Percentiles rank a stretch among this genome's conserved stretches.
These are phyloP conservation scores for Umbelopsis ramanniana DNA, from an alignment of 192 early-diverging fungal genomes.

Conservation along the genomic window DNA sequence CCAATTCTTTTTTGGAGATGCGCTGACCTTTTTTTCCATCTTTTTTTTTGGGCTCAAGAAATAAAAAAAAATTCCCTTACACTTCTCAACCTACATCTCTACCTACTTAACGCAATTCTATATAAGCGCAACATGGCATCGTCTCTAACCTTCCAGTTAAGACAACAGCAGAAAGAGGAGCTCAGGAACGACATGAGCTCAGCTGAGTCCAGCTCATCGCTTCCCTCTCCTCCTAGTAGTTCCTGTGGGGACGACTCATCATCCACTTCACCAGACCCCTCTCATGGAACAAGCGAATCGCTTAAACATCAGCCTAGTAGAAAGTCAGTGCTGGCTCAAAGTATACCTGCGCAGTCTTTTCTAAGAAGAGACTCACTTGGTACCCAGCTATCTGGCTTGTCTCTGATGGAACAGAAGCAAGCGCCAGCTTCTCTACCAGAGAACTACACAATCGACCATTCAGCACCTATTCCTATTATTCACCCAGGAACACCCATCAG, in stretches of 20 bases:
- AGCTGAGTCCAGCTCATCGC: slow-evolving; percentile 7
- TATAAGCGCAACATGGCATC: slow-evolving; percentile 21
- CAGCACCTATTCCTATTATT: slow-evolving; percentile 15
- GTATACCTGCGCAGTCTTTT: slow-evolving; percentile 22
- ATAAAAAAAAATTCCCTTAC: slow-evolving; percentile 5
- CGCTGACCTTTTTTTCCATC: slow-evolving; percentile 25
- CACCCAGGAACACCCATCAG: slow-evolving; percentile 18
- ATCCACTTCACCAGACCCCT: slow-evolving; percentile 15
- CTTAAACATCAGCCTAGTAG: not conserved
- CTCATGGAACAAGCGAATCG: slow-evolving; percentile 1
- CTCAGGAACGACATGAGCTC: slow-evolving; percentile 1
- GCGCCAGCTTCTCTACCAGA: slow-evolving; percentile 26
- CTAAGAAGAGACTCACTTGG: slow-evolving; percentile 24
- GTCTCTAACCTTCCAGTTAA: slow-evolving; percentile 31
- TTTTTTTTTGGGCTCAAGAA: slow-evolving; percentile 23
- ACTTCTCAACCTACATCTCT: not conserved
- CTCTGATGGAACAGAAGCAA: slow-evolving; percentile 20
- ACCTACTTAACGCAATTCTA: not conserved
- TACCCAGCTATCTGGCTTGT: slow-evolving; percentile 28
- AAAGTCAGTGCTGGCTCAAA: slow-evolving; percentile 1
- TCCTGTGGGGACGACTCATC: slow-evolving; percentile 32
- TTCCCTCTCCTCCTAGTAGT: slow-evolving; percentile 35
- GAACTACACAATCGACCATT: slow-evolving; percentile 41
- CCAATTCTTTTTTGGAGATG: slow-evolving; percentile 23
- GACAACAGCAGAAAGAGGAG: slow-evolving; percentile 22